Conservation (phyloP, 495 filamentous ascomycete species). For the Pseudevernia furfuracea region DNA sequence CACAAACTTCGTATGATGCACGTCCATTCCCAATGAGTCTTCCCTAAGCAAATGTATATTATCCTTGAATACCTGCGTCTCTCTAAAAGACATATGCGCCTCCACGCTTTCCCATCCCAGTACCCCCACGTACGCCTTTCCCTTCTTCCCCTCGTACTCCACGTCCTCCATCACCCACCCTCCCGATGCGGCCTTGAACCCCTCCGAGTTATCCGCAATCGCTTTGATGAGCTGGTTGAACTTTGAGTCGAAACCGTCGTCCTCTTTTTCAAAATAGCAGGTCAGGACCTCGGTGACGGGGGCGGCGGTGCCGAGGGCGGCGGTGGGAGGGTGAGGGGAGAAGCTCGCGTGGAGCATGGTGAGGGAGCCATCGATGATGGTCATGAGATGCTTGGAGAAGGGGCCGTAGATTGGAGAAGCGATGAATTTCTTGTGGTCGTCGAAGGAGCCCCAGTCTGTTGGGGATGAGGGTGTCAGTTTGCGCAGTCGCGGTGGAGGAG, state of each 20-base stretch:
- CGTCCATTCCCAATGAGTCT: constrained; percentile 28
- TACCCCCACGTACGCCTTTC: constrained; percentile 35
- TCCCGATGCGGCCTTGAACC: constrained; percentile 24
- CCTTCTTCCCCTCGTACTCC: constrained; percentile 40
- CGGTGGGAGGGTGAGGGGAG: constrained; percentile 29
- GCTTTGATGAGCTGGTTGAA: constrained; percentile 33
- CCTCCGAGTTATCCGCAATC: constrained; percentile 30
- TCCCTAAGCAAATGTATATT: constrained; percentile 36
- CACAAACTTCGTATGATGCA: constrained; percentile 24
- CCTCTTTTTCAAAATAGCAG: constrained; percentile 15
- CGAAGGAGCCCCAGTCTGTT: constrained; percentile 25
- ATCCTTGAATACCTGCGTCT: constrained; percentile 39
- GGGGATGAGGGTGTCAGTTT: not conserved
- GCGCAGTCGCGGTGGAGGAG: not conserved
- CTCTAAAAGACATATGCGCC: constrained; percentile 41
- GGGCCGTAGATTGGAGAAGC: constrained; percentile 19
- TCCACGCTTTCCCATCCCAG: constrained; percentile 52
- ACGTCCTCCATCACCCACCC: constrained; percentile 35
- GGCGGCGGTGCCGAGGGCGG: constrained; percentile 29
- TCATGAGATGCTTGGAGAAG: constrained; percentile 21
- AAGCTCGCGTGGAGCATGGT: constrained; percentile 20
- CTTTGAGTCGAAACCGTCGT: constrained; percentile 26
- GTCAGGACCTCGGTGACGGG: constrained; percentile 29
- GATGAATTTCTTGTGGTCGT: constrained; percentile 24
- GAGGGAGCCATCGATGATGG: constrained; percentile 15